Conservation (phyloP, 2,329 filamentous ascomycete genomes). For the Monilinia laxa region DNA sequence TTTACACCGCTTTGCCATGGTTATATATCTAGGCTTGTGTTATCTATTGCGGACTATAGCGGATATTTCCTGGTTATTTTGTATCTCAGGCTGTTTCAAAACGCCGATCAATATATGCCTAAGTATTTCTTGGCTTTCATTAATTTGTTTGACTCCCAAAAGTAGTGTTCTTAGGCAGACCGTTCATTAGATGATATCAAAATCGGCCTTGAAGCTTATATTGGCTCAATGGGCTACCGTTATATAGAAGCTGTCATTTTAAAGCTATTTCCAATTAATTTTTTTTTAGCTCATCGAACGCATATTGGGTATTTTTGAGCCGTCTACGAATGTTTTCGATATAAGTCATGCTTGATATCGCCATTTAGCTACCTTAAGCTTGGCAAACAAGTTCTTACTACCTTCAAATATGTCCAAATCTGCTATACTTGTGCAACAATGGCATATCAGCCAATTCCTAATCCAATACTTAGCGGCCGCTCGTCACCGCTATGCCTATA, state of each 20-base stretch:
- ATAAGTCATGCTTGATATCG: background rate
- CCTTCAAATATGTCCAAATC: background rate
- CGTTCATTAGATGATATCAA: background rate
- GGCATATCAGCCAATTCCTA: background rate
- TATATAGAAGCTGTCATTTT: background rate
- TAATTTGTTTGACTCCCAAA: background rate
- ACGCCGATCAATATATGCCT: background rate
- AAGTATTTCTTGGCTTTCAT: no score
- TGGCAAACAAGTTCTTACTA: background rate
- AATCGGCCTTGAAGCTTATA: no score
- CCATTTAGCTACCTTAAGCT: background rate
- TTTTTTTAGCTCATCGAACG: background rate
- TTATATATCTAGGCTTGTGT: background rate
- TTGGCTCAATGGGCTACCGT: no score
- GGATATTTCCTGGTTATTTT: background rate
- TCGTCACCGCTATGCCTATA: background rate
- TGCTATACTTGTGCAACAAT: background rate
- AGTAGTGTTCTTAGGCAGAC: background rate
- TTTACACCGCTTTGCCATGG: slow-evolving; percentile 1
- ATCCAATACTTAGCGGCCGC: background rate
- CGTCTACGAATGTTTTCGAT: background rate
- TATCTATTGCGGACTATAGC: background rate
- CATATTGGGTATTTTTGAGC: background rate
- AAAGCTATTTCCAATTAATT: background rate
- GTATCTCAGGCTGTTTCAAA: background rate